These are phyloP conservation scores for Dioscorea alata DNA, from an alignment of 106 monocot genomes.

Conservation along the genomic window DNA sequence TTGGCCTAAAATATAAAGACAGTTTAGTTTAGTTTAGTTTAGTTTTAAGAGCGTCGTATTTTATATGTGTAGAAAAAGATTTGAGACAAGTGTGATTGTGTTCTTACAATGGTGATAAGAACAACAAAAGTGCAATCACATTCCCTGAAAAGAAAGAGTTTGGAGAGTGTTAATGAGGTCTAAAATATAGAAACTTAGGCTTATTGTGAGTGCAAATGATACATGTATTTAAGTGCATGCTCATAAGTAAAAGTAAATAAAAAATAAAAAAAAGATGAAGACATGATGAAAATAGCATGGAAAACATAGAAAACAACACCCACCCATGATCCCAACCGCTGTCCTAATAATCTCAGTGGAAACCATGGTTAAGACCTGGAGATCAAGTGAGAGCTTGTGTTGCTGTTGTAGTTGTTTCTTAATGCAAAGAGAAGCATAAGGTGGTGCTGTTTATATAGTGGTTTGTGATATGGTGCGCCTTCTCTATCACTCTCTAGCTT, in stretches of 20 bases:
- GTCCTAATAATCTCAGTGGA: conserved; percentile 34
- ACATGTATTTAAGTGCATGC: background rate
- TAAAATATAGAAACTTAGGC: background rate
- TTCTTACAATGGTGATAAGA: conserved; percentile 49
- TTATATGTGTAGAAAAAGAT: background rate
- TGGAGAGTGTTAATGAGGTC: background rate
- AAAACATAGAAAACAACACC: too few relatives aligned
- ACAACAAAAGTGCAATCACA: conserved; percentile 29
- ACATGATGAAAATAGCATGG: background rate
- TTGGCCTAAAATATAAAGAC: conserved; percentile 18
- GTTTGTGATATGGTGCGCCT: background rate
- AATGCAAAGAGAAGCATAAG: background rate
- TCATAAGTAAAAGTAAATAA: background rate
- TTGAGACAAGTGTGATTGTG: background rate
- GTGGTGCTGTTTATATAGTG: background rate
- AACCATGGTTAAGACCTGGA: conserved; percentile 22
- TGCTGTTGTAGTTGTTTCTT: background rate
- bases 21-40: too few relatives aligned
- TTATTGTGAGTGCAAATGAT: background rate
- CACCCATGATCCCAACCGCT: conserved; percentile 37
- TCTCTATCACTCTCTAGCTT: too few relatives aligned
- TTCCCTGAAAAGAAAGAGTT: conserved; percentile 32
- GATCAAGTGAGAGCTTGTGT: background rate
- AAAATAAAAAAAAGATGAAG: background rate
- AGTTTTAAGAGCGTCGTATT: background rate